Evolutionary conservation across 2,329 filamentous ascomycete species (phyloP), one percentile per base, ranked within the genome.

Genomic region (Botrytis cinerea): DNA sequence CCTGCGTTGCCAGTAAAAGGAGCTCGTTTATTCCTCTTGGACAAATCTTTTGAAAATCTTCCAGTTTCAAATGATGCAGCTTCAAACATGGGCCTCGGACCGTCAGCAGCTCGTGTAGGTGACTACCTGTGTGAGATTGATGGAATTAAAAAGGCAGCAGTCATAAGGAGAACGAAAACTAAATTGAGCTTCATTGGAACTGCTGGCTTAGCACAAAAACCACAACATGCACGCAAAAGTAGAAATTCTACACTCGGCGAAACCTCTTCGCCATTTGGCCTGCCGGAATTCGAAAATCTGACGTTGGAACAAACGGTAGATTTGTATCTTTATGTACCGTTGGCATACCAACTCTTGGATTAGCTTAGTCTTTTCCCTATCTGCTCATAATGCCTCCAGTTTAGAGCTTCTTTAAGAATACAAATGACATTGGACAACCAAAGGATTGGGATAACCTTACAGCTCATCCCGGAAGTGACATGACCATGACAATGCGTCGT

Each of bases 101-200:
- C 46, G 1, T 40, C 46, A 20, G 25, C 9, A 28, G 64, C 46
- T 54, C 9, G 25, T 68, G 64, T 43, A 22, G 46, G 35, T 18
- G 64, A 68, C 38, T 68, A 68, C 35, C 22, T 68, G 35, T 68
- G 46, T 25, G 64, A 68, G 28, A 38, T 68, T 5, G 16, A 22
- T 22, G 64, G 64, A 7, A 54, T 54, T 9, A 32, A 54, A 54
- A 54, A 25, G 8, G 64, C 45, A 1, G 54, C 45, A n/a, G 61
- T 71, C 14, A 38, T 71, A 35, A 62, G 54, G 25, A 45, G 28
- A 43, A 71, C 40, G 2, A 61, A 46, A 10, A 38, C 16, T n/a
- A 59, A 62, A n/a, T 43, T 60, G 35, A 60, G 38, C n/a, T 70
- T 70, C 20, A 60, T 70, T 2, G 67, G 67, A 12, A 70, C 67